Evolutionary conservation across 805 yeast species (phyloP).

Genomic region (Myxozyma monticola): DNA sequence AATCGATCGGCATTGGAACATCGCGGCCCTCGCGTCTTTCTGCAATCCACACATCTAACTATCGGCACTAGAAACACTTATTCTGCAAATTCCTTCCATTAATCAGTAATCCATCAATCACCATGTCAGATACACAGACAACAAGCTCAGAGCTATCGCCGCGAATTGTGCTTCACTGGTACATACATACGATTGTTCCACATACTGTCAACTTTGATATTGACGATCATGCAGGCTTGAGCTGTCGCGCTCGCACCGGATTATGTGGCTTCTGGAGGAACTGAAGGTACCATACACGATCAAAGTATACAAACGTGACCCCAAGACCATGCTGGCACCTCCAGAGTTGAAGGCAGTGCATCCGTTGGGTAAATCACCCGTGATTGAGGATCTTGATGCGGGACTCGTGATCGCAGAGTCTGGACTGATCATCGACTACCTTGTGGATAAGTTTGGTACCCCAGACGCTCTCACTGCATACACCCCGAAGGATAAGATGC

Average conservation of each 20-base stretch:
- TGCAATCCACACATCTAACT: no score
- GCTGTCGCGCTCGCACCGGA: constrained; percentile 60
- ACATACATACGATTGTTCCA: no score
- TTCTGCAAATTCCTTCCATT: no score
- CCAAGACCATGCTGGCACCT: constrained; percentile 50
- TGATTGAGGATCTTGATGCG: constrained; percentile 52
- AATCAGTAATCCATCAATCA: no score
- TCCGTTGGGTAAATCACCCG: constrained; percentile 65
- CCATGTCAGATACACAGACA: no score
- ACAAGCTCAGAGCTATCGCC: no score
- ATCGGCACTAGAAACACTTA: no score
- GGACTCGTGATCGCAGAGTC: constrained; percentile 55
- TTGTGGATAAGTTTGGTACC: constrained; percentile 53
- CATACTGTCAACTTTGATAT: no score
- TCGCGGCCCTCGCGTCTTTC: no score
- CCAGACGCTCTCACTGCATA: constrained; percentile 6
- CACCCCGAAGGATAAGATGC: constrained; percentile 44
- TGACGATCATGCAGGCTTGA: no score
- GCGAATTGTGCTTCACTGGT: no score
- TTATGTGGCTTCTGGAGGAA: constrained; percentile 66
- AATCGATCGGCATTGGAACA: no score
- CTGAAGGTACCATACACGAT: constrained; percentile 56
- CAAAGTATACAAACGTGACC: constrained; percentile 53
- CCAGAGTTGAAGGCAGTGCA: constrained; percentile 53
- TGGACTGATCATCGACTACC: constrained; percentile 57